Base-by-base conservation (phyloP, 2,329 filamentous ascomycete genomes). In the Pezicula neosporulosa region DNA sequence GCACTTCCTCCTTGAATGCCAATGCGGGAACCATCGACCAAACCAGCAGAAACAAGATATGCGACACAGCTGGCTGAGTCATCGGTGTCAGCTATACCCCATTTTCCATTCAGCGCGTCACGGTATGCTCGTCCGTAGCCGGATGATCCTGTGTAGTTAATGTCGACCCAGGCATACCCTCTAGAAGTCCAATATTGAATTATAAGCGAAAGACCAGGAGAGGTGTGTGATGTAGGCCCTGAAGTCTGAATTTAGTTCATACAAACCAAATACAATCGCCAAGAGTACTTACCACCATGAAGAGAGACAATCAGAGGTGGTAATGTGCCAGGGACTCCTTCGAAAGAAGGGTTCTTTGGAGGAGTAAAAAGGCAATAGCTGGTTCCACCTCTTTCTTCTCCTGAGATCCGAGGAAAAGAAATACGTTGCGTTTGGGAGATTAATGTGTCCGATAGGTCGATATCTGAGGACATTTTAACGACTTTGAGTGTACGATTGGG, bases 101-200 rank as follows among this genome's bases (percentile, higher is more conserved):
- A 81, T 21, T 72, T 66, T 0, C 72, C 70, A 48, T 77, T 75
- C 0, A 82, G 66, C 4, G 70, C 66, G 24, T 77, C 70, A 0
- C 78, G 72, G 55, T 81, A 82, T 6, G 68, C 66, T 3, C 72
- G 69, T 1, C 78, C 77, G 58, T 79, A 76, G 2, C 74, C 77
- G 0, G 71, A 75, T 1, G 76, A 80, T 3, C 78, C 79, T 2
- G 70, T 72, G 58, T 81, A 78, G 61, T 82, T 81, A 33, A 81
- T 65, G 3, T 69, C 66, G 12, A 76, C 69, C 45, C 73, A 73
- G 1, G 77, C 77, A 49, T 76, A 82, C 4, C 79, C 79, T 12
- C 80, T 68, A 4, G 77, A 75, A 0, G 77, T 81, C 57, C 74
- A 80, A 58, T 77, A 81, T 58, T 82, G 79, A 3, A 68, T 69